A percentile compares a stretch with the other conserved stretches of the same genome.
Evolutionary conservation across 2,329 filamentous ascomycete species (phyloP).

Genomic region (Colletotrichum endophyticum): DNA sequence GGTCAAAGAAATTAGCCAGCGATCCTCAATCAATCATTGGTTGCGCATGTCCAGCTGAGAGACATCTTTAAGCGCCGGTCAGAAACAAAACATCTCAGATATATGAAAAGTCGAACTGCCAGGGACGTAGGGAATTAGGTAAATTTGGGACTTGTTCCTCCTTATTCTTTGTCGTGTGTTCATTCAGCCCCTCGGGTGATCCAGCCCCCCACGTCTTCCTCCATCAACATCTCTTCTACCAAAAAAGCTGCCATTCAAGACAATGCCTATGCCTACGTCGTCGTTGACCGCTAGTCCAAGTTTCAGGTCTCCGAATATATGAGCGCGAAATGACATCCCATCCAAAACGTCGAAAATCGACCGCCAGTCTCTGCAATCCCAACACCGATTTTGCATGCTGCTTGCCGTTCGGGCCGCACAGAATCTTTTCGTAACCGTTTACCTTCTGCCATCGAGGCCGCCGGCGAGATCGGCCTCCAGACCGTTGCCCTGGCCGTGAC

Average conservation of each 20-base stretch:
- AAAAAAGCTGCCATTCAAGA: background rate
- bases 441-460: slow-evolving; percentile 56
- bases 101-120: background rate
- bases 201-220: background rate
- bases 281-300: background rate
- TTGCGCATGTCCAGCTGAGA: background rate
- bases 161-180: background rate
- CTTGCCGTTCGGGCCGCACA: background rate
- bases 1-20: background rate
- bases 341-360: background rate
- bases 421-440: background rate
- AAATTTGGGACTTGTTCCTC: slow-evolving; percentile 5
- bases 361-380: background rate
- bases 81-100: background rate
- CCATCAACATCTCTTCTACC: background rate
- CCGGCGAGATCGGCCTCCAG: slow-evolving; percentile 66
- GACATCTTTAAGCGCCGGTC: background rate
- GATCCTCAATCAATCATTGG: background rate
- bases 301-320: background rate
- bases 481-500: slow-evolving; percentile 43
- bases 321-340: background rate
- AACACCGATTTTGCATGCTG: slow-evolving; percentile 2
- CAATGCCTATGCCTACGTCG: background rate
- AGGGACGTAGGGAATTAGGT: slow-evolving; percentile 8
- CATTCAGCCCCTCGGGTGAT: background rate